Percentiles rank a stretch among this genome's conserved stretches.
These are phyloP conservation scores for Cadophora sp. DNA, from an alignment of 2,329 filamentous ascomycete genomes.

Conservation along the genomic window DNA sequence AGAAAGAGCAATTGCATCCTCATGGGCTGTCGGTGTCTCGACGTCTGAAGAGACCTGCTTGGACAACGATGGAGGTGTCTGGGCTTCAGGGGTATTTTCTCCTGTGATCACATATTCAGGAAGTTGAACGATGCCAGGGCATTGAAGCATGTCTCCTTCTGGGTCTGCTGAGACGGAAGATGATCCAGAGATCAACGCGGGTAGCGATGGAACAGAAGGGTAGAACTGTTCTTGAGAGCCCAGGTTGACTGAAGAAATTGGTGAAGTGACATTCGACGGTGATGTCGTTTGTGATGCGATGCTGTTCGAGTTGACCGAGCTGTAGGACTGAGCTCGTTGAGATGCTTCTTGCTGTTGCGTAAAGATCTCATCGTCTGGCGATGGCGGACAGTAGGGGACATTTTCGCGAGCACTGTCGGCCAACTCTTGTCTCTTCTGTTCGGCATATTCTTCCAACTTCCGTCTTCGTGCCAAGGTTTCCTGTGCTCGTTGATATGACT, in stretches of 20 bases:
- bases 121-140: slow-evolving; percentile 56
- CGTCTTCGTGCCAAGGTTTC: slow-evolving; percentile 43
- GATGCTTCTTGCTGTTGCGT: slow-evolving; percentile 32
- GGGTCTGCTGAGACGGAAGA: slow-evolving; percentile 69
- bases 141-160: slow-evolving; percentile 64
- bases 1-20: slow-evolving; percentile 31
- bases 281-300: slow-evolving; percentile 51
- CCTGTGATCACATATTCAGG: slow-evolving; percentile 33
- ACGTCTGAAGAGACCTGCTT: slow-evolving; percentile 32
- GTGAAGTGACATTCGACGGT: slow-evolving; percentile 39
- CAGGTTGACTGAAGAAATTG: slow-evolving; percentile 54
- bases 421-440: slow-evolving; percentile 42
- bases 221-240: slow-evolving; percentile 50
- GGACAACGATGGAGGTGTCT: slow-evolving; percentile 40
- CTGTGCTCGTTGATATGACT: slow-evolving; percentile 49
- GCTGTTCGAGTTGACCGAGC: slow-evolving; percentile 41
- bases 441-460: slow-evolving; percentile 46
- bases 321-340: slow-evolving; percentile 40
- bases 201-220: slow-evolving; percentile 68
- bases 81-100: slow-evolving; percentile 38
- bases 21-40: slow-evolving; percentile 13
- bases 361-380: slow-evolving; percentile 53
- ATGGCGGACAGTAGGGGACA: slow-evolving; percentile 51
- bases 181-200: slow-evolving; percentile 66
- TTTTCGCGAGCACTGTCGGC: slow-evolving; percentile 23